Evolutionary conservation across 805 yeast genomes (phyloP), one percentile per base, ranked within the genome.

Genomic region (Spencermartinsiella europaea): DNA sequence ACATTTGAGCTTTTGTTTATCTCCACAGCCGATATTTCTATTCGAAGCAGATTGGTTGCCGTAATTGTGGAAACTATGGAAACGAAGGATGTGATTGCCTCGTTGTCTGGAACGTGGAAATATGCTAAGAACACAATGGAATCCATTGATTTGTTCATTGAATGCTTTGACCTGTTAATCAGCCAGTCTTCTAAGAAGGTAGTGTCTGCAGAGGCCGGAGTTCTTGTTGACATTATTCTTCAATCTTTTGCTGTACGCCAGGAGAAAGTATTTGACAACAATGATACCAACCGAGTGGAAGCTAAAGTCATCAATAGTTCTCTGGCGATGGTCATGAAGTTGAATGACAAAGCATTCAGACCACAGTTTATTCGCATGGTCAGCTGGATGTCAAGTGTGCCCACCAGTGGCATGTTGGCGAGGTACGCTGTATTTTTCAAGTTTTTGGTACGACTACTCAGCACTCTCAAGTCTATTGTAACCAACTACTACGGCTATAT

Each of bases 331-430:
- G 95, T 91, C 16, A 75, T 93, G 82, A 90, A 91, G 66, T 76
- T 93, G 67, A 93, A 93, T 63, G 99, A 93, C 64, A 88, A 87
- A 69, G 78, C 82, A 19, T 93, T 93, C 75, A 79, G 97, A 61
- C 99, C 99, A 16, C 71, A 87, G 61, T 93, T 93, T 68, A 91
- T 90, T 4, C 72, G 82, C 21, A 71, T 88, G 56, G 89, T 85
- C 10, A 79, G 89, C 63, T 93, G 99, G 99, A 95, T 96, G 2
- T 66, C 74, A 41, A 54, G 64, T 4, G 60, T 60, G 21, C 74
- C 76, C 34, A 66, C 75, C 15, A 80, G 76, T 59, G 12, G 12
- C 12, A 25, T 7, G 31, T 40, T 46, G 7, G 80, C 77, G 59
- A 75, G 95, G 59, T 69, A 82, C 47, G 66, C 76, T 38, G 81